Evolutionary conservation across 306 rosid genomes (phyloP).

Genomic region (Luffa acutangula): DNA sequence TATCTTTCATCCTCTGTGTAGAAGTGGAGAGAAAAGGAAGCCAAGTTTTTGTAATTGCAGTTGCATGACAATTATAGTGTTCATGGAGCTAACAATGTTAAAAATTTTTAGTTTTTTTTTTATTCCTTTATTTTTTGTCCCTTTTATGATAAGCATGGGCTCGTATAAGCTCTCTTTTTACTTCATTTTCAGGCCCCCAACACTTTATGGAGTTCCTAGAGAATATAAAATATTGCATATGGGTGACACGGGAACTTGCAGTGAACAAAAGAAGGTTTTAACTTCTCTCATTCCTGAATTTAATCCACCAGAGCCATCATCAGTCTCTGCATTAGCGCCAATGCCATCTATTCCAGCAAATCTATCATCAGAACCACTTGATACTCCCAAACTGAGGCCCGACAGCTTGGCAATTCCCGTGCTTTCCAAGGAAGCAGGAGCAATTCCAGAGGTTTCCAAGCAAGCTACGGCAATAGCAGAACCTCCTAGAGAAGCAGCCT

Average conservation of each 20-base stretch:
- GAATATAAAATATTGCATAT: slow-evolving; percentile 57
- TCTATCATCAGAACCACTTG: slow-evolving; percentile 15
- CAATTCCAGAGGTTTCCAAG: slow-evolving; percentile 16
- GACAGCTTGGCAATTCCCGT: slow-evolving; percentile 24
- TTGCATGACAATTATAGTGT: not conserved
- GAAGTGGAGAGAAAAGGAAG: not conserved
- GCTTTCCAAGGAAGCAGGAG: slow-evolving; percentile 14
- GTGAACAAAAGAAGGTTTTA: slow-evolving; percentile 54
- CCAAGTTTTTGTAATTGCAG: not conserved
- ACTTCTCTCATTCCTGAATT: slow-evolving; percentile 50
- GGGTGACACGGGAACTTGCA: slow-evolving; percentile 56
- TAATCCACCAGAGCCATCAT: slow-evolving; percentile 35
- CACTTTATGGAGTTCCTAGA: slow-evolving; percentile 82
- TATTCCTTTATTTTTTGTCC: not conserved
- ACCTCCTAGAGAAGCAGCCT: slow-evolving; percentile 37
- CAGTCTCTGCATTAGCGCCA: not conserved
- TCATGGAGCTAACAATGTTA: not conserved
- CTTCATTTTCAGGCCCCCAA: slow-evolving; percentile 56
- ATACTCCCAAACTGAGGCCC: slow-evolving; percentile 28
- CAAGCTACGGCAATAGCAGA: slow-evolving; percentile 25
- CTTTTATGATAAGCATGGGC: not conserved
- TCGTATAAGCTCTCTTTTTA: not conserved
- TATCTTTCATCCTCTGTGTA: no score
- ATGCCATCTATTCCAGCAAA: not conserved
- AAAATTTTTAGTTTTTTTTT: not conserved